phyloP scores from a whole-genome alignment of 345 rosid genomes.

The Stellera chamaejasme region DNA sequence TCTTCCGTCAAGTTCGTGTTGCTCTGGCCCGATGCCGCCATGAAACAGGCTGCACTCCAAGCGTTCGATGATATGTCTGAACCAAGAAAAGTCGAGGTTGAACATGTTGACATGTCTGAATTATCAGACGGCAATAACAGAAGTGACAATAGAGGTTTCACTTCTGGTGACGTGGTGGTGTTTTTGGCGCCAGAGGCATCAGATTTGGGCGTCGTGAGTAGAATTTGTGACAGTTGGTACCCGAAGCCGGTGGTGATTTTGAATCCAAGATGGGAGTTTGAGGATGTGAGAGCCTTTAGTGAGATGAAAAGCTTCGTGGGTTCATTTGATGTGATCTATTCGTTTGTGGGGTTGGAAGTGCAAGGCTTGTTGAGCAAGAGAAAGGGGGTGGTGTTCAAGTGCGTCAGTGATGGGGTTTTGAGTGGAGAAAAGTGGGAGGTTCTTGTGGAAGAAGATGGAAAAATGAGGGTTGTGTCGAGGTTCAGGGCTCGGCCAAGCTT shows the following conservation, averaged over 20 bases:
- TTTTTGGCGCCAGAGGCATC: constrained; percentile 59
- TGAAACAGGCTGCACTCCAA: constrained; percentile 25
- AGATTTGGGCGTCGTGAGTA: constrained; percentile 29
- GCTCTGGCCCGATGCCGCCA: constrained; percentile 41
- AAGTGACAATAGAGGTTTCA: constrained; percentile 19
- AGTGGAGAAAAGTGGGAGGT: constrained; percentile 74
- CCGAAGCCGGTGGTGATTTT: constrained; percentile 72
- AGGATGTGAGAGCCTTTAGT: constrained; percentile 49
- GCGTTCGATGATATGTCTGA: constrained; percentile 19
- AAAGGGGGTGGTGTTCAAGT: constrained; percentile 63
- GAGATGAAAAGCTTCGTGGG: constrained; percentile 38
- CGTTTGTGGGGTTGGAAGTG: constrained; percentile 72
- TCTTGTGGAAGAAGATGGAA: constrained; percentile 61
- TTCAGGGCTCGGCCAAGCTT: constrained; percentile 62
- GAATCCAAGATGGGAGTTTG: constrained; percentile 69
- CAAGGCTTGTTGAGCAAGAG: constrained; percentile 60
- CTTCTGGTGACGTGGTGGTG: constrained; percentile 54
- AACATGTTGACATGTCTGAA: constrained; percentile 35
- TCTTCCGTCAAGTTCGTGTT: constrained; percentile 29
- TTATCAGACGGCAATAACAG: constrained; percentile 13
- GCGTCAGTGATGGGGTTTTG: constrained; percentile 73
- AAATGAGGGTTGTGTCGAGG: constrained; percentile 56
- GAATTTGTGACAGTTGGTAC: constrained; percentile 27
- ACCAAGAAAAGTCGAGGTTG: constrained; percentile 20
- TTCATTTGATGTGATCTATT: constrained; percentile 75